These are phyloP conservation scores for Porcisia hertigi DNA, from an alignment of 208 protist genomes.

Conservation along the genomic window DNA sequence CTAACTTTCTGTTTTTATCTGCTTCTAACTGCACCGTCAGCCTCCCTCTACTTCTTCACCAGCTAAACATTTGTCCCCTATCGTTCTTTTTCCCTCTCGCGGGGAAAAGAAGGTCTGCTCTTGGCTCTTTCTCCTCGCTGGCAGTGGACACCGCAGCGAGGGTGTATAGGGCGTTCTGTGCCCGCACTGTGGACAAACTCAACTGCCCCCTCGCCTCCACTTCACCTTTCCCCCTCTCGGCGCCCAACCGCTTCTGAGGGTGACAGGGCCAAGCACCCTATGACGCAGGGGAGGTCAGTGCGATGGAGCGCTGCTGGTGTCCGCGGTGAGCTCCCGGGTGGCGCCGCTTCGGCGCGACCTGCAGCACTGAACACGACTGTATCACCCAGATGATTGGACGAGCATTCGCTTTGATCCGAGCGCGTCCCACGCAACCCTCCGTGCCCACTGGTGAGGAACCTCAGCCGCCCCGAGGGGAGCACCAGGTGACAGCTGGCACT, in stretches of 20 bases:
- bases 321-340: background rate
- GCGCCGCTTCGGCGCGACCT: background rate
- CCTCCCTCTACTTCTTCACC: background rate
- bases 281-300: background rate
- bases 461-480: too few relatives aligned
- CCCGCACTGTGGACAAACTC: background rate
- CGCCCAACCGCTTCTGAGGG: background rate
- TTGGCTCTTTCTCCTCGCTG: background rate
- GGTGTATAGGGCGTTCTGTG: background rate
- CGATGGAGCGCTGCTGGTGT: background rate
- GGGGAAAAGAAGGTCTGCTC: too few relatives aligned
- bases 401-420: too few relatives aligned
- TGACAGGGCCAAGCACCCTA: background rate
- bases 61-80: background rate
- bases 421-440: too few relatives aligned
- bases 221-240: background rate
- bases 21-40: background rate
- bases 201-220: background rate
- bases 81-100: background rate
- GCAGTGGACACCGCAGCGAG: background rate
- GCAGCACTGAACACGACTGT: background rate
- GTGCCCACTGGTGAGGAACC: too few relatives aligned
- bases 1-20: conserved; percentile 27
- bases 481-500: too few relatives aligned
- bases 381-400: background rate